Evolutionary conservation across 805 yeast genomes (phyloP), one percentile per base, ranked within the genome.

Genomic region (Starmerella bombi): DNA sequence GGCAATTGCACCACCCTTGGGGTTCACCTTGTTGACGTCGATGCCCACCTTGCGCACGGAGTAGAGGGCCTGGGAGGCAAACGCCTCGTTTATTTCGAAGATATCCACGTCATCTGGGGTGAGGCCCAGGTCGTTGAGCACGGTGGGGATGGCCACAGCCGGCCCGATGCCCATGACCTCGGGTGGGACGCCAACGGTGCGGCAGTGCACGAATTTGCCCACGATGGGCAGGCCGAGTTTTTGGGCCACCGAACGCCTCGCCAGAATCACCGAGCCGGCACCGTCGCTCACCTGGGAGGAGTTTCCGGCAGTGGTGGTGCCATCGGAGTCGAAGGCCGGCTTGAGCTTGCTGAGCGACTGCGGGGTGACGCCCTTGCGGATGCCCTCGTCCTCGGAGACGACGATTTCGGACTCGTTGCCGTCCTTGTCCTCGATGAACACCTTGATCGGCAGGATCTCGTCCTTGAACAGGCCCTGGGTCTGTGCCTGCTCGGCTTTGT

Each of bases 121-220:
- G 45, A 86, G 59, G 28, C 78, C 77, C 5, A 66, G 55, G 56
- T 73, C 74, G 59, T 70, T 66, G 50, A 88, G 71, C 16, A 83
- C 77, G 41, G 71, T 72, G 46, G 98, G 97, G 54, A 88, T 86
- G 44, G 97, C 98, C 54, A 72, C 75, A 21, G 94, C 96, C 43
- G 98, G 98, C 33, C 97, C 98, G 54, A 88, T 76, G 44, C 97
- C 98, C 98, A 88, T 88, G 46, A 86, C 74, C 63, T 84, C 93
- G 18, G 96, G 96, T 41, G 96, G 94, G 34, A 86, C 95, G 53
- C 98, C 98, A 42, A 80, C 88, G 31, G 77, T 67, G 51, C 79
- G 72, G 55, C 82, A 77, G 52, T 77, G 79, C 47, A 85, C 75
- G 53, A 74, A 88, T 66, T 81, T 82, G 47, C 78, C 98, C 43